These are phyloP conservation scores for Debaryomyces maramus DNA, from an alignment of 805 yeast species.

Conservation along the genomic window DNA sequence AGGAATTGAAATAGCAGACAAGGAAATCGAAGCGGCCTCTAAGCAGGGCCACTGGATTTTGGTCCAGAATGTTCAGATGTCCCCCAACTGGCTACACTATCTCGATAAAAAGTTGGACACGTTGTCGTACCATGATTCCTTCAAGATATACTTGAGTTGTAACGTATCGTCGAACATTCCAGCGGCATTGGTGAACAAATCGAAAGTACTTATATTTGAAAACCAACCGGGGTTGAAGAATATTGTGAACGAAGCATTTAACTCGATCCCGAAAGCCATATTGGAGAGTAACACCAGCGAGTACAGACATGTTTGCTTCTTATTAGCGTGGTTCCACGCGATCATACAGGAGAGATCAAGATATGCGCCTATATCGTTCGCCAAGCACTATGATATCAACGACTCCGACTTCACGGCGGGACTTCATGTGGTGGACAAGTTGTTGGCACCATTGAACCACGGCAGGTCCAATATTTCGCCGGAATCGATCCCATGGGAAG, in stretches of 20 bases:
- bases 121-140: constrained; percentile 25
- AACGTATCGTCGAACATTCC: constrained; percentile 51
- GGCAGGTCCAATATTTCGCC: constrained; percentile 43
- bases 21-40: constrained; percentile 47
- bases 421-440: constrained; percentile 40
- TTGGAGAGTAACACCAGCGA: constrained; percentile 38
- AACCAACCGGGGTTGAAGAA: constrained; percentile 58
- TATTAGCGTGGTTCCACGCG: constrained; percentile 72
- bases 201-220: constrained; percentile 62
- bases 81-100: constrained; percentile 59
- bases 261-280: constrained; percentile 16
- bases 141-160: constrained; percentile 68
- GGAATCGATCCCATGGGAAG: constrained; percentile 53
- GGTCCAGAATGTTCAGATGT: constrained; percentile 78
- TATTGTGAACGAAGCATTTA: constrained; percentile 41
- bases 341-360: constrained; percentile 58
- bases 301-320: constrained; percentile 47
- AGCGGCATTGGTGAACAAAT: constrained; percentile 51
- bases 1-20: constrained; percentile 56
- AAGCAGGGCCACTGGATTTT: constrained; percentile 67
- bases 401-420: constrained; percentile 68
- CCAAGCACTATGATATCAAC: constrained; percentile 63
- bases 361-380: constrained; percentile 64
- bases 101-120: constrained; percentile 49
- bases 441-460: constrained; percentile 31